Evolutionary conservation across 306 rosid species (phyloP).

Genomic region (Fragaria ananassa): DNA sequence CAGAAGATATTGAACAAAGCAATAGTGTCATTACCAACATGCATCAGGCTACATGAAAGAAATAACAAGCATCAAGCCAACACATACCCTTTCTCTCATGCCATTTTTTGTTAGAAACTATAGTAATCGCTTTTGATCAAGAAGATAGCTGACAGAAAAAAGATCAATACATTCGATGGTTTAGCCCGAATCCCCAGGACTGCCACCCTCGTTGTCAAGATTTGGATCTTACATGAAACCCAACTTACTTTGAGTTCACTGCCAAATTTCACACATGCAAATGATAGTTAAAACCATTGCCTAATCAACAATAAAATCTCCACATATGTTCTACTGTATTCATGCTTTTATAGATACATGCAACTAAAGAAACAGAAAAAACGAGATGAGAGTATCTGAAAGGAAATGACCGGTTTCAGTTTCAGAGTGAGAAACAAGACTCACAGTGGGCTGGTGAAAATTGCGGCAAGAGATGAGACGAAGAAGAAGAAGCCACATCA

Average conservation of each 20-base stretch:
- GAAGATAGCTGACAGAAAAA: not conserved
- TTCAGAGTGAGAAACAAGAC: not conserved
- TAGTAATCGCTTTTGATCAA: not conserved
- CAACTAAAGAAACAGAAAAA: not conserved
- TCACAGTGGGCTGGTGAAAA: slow-evolving; percentile 32
- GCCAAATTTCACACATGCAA: slow-evolving; percentile 15
- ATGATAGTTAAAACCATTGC: not conserved
- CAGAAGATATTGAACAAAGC: not conserved
- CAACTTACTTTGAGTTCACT: slow-evolving; percentile 35
- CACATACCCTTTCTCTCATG: not conserved
- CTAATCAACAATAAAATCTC: not conserved
- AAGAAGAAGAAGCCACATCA: slow-evolving; percentile 35
- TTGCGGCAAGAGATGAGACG: slow-evolving; percentile 39
- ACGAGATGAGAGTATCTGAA: not conserved
- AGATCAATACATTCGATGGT: slow-evolving; percentile 30
- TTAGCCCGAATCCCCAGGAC: slow-evolving; percentile 29
- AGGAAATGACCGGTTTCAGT: not conserved
- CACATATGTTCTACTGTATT: not conserved
- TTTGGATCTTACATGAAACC: slow-evolving; percentile 31
- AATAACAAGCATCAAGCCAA: not conserved
- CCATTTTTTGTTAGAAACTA: not conserved
- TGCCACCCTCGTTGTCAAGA: slow-evolving; percentile 32
- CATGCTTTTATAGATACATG: not conserved
- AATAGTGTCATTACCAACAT: not conserved
- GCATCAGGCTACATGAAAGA: not conserved